A percentile compares a stretch with the other conserved stretches of the same genome.
Evolutionary conservation across 2,329 filamentous ascomycete genomes (phyloP).

Genomic region (Calonectria montana): DNA sequence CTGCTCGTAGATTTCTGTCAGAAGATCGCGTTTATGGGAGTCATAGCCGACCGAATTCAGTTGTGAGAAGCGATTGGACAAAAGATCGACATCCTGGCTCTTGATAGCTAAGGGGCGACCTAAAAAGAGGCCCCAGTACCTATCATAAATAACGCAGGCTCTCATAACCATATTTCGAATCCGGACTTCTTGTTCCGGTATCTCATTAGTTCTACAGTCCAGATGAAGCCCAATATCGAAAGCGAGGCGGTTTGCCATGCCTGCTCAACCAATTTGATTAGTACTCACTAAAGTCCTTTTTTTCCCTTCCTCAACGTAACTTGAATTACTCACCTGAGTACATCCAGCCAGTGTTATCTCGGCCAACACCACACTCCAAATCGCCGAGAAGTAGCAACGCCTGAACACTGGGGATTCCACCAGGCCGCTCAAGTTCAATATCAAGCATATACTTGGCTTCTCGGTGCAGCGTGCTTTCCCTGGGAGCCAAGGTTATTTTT

Average conservation of each 20-base stretch:
- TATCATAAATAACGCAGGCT: slow-evolving; percentile 65
- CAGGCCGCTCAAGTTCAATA: slow-evolving; percentile 62
- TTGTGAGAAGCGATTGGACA: slow-evolving; percentile 58
- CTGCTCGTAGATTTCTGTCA: slow-evolving; percentile 59
- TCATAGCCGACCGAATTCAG: slow-evolving; percentile 49
- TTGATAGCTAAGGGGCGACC: slow-evolving; percentile 66
- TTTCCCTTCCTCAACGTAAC: neutral
- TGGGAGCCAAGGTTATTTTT: slow-evolving; percentile 56
- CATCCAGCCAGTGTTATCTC: slow-evolving; percentile 67
- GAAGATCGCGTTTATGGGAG: slow-evolving; percentile 28
- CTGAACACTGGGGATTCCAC: slow-evolving; percentile 64
- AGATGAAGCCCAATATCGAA: slow-evolving; percentile 63
- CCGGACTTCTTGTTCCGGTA: slow-evolving; percentile 58
- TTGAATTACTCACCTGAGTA: slow-evolving; percentile 55
- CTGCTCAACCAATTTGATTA: slow-evolving; percentile 29
- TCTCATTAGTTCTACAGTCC: slow-evolving; percentile 53
- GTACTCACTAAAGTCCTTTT: neutral
- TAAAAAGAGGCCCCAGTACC: slow-evolving; percentile 66
- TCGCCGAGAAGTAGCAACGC: slow-evolving; percentile 64
- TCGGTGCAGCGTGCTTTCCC: slow-evolving; percentile 63
- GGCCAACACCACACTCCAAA: slow-evolving; percentile 63
- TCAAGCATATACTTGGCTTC: slow-evolving; percentile 67
- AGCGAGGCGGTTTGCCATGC: slow-evolving; percentile 58
- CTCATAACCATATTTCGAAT: slow-evolving; percentile 63
- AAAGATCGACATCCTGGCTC: slow-evolving; percentile 60